Evolutionary conservation across 441 rosid species (phyloP).

Genomic region (Gossypium schwendimanii): DNA sequence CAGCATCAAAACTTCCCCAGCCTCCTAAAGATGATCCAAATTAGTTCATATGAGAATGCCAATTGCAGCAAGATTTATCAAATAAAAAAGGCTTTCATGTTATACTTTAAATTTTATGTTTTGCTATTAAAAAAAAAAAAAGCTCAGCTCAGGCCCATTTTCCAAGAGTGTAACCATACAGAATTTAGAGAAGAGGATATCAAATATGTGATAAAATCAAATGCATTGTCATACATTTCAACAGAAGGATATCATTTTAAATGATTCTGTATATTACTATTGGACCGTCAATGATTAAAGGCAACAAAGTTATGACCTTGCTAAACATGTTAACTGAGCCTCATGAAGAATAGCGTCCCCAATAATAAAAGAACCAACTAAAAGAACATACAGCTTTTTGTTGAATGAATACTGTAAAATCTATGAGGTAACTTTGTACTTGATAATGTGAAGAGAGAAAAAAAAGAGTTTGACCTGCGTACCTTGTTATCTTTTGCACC

Average conservation of each 20-base stretch:
- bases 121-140: background rate
- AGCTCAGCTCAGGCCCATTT: background rate
- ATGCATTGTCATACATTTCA: background rate
- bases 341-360: background rate
- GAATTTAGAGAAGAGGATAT: background rate
- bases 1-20: conserved; percentile 46
- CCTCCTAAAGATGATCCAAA: conserved; percentile 41
- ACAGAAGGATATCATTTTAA: background rate
- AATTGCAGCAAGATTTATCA: background rate
- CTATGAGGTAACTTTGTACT: background rate
- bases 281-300: background rate
- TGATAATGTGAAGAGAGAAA: background rate
- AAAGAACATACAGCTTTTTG: background rate
- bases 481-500: conserved; percentile 52
- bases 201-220: background rate
- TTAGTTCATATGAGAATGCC: background rate
- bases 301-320: background rate
- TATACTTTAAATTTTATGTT: background rate
- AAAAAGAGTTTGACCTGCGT: conserved; percentile 12
- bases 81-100: background rate
- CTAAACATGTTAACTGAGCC: background rate
- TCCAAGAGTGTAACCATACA: background rate
- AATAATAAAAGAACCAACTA: background rate
- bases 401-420: background rate
- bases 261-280: background rate